These are phyloP conservation scores for Clitopilus passeckerianus DNA, from an alignment of 768 basidiomycete genomes.

Conservation along the genomic window DNA sequence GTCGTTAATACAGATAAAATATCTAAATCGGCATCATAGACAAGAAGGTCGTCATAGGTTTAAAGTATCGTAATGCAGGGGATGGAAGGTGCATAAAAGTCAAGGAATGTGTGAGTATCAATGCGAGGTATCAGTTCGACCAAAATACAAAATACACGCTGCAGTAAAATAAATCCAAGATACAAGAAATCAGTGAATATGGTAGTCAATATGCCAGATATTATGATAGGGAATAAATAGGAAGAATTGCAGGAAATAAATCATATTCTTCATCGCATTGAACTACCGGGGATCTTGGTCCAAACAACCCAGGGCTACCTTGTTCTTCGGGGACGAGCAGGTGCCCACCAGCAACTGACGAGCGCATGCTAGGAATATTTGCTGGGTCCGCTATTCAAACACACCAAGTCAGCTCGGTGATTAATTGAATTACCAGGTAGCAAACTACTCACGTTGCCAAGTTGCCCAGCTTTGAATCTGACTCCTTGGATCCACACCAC, in stretches of 20 bases:
- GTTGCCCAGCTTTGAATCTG: constrained; percentile 53
- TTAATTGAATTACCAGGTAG: constrained; percentile 1
- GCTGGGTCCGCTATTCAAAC: constrained; percentile 48
- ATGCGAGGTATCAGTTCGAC: not conserved
- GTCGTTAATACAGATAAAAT: not conserved
- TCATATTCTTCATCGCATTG: not conserved
- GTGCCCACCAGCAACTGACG: constrained; percentile 34
- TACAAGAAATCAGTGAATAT: not conserved
- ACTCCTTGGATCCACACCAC: constrained; percentile 32
- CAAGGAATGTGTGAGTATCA: not conserved
- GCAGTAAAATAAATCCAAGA: not conserved
- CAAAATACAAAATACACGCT: not conserved
- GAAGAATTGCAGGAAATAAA: not conserved
- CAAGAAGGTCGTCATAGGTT: not conserved
- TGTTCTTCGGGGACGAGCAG: constrained; percentile 50
- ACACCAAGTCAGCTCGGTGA: not conserved
- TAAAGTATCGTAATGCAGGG: not conserved
- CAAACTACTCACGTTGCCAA: constrained; percentile 56
- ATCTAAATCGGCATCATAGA: not conserved
- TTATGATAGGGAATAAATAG: not conserved
- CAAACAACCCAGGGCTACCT: constrained; percentile 67
- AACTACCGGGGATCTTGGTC: constrained; percentile 55
- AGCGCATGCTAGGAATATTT: constrained; percentile 55
- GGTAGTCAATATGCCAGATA: not conserved
- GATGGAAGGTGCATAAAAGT: not conserved